These are phyloP conservation scores for Aspergillus thermomutatus DNA, from an alignment of 2,329 filamentous ascomycete genomes.

Conservation along the genomic window DNA sequence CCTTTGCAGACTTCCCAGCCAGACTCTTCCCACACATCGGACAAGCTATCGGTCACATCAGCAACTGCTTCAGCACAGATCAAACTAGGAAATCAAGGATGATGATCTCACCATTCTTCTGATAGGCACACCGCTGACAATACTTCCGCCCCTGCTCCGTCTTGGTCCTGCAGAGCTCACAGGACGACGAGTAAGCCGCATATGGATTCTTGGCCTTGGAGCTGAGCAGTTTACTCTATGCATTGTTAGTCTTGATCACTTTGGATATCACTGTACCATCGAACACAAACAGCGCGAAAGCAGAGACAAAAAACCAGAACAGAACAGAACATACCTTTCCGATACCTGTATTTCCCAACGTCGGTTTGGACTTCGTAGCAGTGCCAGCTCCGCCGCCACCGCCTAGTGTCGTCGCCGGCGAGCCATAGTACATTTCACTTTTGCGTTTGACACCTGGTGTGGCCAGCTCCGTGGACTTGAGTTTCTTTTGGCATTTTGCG, in stretches of 20 bases:
- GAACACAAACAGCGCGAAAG: neutral
- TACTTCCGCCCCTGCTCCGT: conserved; percentile 59
- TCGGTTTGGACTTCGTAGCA: conserved; percentile 37
- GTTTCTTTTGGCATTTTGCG: conserved; percentile 60
- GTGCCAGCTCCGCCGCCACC: conserved; percentile 26
- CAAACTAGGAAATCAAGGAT: neutral
- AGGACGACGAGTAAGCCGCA: conserved; percentile 60
- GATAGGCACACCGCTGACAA: conserved; percentile 63
- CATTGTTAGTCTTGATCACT: neutral
- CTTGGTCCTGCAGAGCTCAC: conserved; percentile 61
- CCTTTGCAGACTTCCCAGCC: conserved; percentile 44
- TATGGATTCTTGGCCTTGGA: conserved; percentile 65
- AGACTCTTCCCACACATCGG: conserved; percentile 60
- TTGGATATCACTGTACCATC: neutral
- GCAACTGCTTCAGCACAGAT: conserved; percentile 10
- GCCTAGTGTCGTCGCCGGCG: conserved; percentile 42
- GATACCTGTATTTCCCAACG: conserved; percentile 56
- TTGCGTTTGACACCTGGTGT: conserved; percentile 66
- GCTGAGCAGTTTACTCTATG: conserved; percentile 61
- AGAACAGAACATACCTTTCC: conserved; percentile 55
- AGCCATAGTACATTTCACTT: conserved; percentile 64
- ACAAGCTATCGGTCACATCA: conserved; percentile 46
- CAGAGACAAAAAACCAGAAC: neutral
- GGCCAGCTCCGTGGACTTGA: conserved; percentile 58
- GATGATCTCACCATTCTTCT: conserved; percentile 52